Conservation (phyloP, 2,329 filamentous ascomycete genomes). For the Laburnicola sp. region DNA sequence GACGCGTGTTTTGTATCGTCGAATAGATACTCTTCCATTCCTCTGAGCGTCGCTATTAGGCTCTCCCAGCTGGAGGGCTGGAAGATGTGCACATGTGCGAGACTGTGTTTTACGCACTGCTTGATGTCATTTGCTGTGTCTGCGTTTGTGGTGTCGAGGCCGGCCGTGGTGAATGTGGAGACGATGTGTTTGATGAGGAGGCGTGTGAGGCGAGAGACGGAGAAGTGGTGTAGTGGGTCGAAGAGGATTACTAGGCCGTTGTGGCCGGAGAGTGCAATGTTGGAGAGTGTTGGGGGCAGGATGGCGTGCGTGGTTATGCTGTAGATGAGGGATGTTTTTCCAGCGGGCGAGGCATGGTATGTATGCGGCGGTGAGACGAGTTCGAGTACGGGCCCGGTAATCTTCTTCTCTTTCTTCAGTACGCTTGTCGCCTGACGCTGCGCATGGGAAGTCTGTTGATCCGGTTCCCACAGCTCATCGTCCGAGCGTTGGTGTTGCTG, state of each 20-base stretch:
- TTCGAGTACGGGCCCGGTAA: conserved; percentile 48
- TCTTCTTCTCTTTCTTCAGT: conserved; percentile 8
- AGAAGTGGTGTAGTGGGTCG: conserved; percentile 60
- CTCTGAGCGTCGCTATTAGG: conserved; percentile 54
- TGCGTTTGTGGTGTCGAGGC: neutral
- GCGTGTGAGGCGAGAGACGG: conserved; percentile 51
- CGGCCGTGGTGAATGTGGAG: neutral
- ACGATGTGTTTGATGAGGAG: conserved; percentile 34
- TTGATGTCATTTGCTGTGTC: conserved; percentile 11
- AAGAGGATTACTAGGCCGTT: conserved; percentile 54
- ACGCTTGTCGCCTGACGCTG: neutral
- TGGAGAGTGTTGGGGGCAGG: conserved; percentile 47
- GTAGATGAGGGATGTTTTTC: conserved; percentile 64
- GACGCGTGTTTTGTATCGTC: conserved; percentile 54
- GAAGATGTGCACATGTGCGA: conserved; percentile 63
- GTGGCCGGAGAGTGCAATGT: conserved; percentile 47
- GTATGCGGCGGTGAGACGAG: conserved; percentile 52
- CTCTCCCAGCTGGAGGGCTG: conserved; percentile 56
- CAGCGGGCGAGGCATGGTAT: conserved; percentile 50
- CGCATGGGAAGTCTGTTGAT: too few species aligned
- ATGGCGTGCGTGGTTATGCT: conserved; percentile 56
- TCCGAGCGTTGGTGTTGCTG: conserved; percentile 6
- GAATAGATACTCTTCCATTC: conserved; percentile 57
- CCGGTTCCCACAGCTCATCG: conserved; percentile 9
- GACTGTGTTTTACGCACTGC: conserved; percentile 41